Conservation (phyloP, 2,329 filamentous ascomycete genomes). For the Aspergillus pseudoglaucus region DNA sequence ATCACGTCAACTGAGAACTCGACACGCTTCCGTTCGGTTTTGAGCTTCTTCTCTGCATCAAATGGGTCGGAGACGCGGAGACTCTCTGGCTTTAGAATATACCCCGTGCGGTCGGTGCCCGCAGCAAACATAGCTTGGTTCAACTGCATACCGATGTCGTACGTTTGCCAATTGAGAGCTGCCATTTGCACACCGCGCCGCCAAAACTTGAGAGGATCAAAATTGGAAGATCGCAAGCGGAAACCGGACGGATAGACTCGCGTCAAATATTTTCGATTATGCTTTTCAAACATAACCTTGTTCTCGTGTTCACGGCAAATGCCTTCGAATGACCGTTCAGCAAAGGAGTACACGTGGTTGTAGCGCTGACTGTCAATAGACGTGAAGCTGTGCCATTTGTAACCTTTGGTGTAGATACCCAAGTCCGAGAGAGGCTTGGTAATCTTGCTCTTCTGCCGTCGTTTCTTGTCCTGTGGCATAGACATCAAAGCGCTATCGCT, state of each 20-base stretch:
- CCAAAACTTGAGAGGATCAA: constrained; percentile 91
- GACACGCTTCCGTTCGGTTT: constrained; percentile 73
- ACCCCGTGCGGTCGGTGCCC: constrained; percentile 77
- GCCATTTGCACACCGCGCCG: constrained; percentile 95
- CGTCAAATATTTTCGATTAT: constrained; percentile 89
- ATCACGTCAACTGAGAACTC: constrained; percentile 82
- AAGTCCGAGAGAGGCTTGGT: constrained; percentile 74
- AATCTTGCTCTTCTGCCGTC: constrained; percentile 72
- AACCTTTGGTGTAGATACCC: constrained; percentile 68
- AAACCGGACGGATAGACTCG: constrained; percentile 84
- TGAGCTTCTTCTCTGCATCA: constrained; percentile 37
- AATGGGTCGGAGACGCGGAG: constrained; percentile 48
- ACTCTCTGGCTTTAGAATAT: constrained; percentile 86
- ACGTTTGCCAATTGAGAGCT: constrained; percentile 97
- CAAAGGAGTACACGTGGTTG: constrained; percentile 95
- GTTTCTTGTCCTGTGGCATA: constrained; percentile 51
- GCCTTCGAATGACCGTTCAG: constrained; percentile 79
- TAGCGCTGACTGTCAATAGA: constrained; percentile 71
- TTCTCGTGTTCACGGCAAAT: constrained; percentile 68
- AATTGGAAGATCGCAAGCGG: constrained; percentile 83
- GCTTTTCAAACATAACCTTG: constrained; percentile 73
- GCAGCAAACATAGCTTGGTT: constrained; percentile 97
- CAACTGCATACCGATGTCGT: constrained; percentile 89
- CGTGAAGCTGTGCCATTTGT: constrained; percentile 81
- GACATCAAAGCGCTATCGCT: constrained; percentile 58